A percentile compares a stretch with the other conserved stretches of the same genome.
Conservation (phyloP, 176 grass and related monocot species). For the Oryza australiensis region DNA sequence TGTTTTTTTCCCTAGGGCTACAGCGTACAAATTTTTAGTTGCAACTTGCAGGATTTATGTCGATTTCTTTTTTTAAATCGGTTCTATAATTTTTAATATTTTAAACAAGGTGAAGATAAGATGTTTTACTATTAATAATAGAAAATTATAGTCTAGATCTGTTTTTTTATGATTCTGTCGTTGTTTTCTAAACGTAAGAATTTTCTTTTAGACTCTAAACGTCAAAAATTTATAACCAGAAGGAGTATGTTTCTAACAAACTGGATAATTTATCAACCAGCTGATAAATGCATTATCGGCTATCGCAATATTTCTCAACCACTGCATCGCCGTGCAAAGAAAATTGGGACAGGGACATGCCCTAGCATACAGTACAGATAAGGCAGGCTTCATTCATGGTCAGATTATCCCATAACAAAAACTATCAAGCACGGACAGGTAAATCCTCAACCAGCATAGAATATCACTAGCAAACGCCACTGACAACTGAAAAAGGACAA, state of each 20-base stretch:
- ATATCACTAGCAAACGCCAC: not conserved
- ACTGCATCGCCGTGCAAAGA: not conserved
- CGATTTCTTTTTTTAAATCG: not conserved
- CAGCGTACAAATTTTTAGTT: not conserved
- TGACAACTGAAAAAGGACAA: not conserved
- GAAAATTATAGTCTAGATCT: too few species aligned
- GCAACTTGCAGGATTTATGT: not conserved
- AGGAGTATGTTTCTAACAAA: not conserved
- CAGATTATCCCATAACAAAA: not conserved
- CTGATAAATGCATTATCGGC: not conserved
- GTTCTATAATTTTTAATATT: too few species aligned
- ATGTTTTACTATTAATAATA: too few species aligned
- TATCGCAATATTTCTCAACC: not conserved
- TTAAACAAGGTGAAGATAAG: too few species aligned
- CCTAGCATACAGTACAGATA: not conserved
- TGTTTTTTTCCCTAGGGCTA: not conserved
- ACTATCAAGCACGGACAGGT: not conserved
- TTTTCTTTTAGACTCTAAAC: too few species aligned
- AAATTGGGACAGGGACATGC: not conserved
- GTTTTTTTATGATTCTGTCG: rapidly evolving
- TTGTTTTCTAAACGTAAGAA: too few species aligned
- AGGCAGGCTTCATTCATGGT: not conserved
- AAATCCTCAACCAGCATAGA: not conserved
- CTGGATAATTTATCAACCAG: not conserved
- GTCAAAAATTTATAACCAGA: too few species aligned